phyloP scores from a whole-genome alignment of 306 rosid species.

The Benincasa hispida region DNA sequence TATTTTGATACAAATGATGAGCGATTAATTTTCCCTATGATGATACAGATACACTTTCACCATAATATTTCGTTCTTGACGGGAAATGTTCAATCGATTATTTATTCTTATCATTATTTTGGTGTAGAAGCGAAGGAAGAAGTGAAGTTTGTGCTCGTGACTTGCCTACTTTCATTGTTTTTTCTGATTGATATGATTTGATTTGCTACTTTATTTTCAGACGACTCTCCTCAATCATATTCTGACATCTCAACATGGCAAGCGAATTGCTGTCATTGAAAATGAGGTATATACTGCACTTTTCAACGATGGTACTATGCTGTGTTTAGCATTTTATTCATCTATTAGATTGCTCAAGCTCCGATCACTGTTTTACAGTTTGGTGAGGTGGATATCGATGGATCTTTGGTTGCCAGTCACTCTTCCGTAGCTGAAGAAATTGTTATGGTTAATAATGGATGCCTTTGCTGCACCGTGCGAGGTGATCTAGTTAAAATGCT shows the following conservation, averaged over 20 bases:
- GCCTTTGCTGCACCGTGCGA: conserved; percentile 86
- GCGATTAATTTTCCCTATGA: neutral
- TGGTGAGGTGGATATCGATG: conserved; percentile 97
- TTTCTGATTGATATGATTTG: neutral
- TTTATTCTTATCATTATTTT: neutral
- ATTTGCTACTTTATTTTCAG: conserved; percentile 15
- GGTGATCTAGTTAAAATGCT: conserved; percentile 90
- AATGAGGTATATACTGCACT: conserved; percentile 46
- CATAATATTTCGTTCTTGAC: neutral
- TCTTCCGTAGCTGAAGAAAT: conserved; percentile 59
- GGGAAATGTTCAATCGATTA: neutral
- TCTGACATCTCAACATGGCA: conserved; percentile 78
- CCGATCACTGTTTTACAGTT: conserved; percentile 39
- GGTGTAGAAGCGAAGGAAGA: neutral
- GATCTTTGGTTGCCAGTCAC: conserved; percentile 90
- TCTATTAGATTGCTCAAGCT: neutral
- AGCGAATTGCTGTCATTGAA: conserved; percentile 85
- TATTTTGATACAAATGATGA: neutral
- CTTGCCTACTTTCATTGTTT: neutral
- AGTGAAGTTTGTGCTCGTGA: neutral
- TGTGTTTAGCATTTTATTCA: too few relatives aligned
- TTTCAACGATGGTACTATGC: neutral
- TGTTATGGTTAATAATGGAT: conserved; percentile 85
- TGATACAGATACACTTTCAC: neutral
- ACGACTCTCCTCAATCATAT: conserved; percentile 88